A percentile compares a stretch with the other conserved stretches of the same genome.
These are phyloP conservation scores for Diaporthe velutina DNA, from an alignment of 2,329 filamentous ascomycete genomes.

Conservation along the genomic window DNA sequence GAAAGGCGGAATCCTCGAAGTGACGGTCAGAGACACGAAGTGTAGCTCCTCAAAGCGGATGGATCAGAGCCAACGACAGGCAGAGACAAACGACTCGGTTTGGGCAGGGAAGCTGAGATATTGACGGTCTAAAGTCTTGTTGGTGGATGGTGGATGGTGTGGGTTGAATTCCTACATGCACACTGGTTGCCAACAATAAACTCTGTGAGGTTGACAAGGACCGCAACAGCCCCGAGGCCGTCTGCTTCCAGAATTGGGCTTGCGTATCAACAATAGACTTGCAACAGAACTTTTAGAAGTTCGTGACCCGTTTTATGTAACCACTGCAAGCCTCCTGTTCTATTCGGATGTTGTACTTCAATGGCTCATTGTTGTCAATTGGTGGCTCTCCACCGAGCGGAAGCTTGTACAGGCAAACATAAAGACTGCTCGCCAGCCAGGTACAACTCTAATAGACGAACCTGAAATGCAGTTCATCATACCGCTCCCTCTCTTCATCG, in stretches of 20 bases:
- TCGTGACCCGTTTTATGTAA: background rate
- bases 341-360: no score
- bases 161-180: no score
- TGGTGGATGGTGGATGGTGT: background rate
- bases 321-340: background rate
- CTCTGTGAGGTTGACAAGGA: no score
- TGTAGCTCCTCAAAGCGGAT: no score
- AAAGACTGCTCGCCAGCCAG: background rate
- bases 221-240: no score
- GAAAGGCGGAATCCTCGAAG: no score
- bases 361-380: no score
- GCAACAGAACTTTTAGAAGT: background rate
- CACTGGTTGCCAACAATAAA: no score
- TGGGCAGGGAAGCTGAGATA: background rate
- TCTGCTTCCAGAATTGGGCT: no score
- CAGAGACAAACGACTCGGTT: background rate
- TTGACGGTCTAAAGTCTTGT: background rate
- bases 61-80: background rate
- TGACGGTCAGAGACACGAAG: background rate
- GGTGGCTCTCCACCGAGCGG: no score
- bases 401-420: no score
- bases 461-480: slow-evolving; percentile 25
- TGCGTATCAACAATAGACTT: background rate
- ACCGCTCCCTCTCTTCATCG: slow-evolving; percentile 12
- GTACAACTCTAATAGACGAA: slow-evolving; percentile 1